These are phyloP conservation scores for Kodamaea derodonti DNA, from an alignment of 1,139 yeast genomes.

Conservation along the genomic window DNA sequence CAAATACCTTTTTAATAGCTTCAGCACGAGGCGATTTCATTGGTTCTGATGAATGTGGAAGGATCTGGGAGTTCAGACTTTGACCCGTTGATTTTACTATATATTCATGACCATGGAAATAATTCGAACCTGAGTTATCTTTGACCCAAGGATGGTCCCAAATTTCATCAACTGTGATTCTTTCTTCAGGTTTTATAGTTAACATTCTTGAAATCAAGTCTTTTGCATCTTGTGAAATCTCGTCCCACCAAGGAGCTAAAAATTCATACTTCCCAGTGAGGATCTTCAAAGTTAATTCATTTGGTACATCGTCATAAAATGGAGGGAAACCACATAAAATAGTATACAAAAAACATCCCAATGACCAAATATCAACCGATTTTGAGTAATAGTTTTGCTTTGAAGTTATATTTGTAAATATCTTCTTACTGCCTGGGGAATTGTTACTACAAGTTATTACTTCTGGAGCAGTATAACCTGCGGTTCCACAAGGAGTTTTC, in stretches of 20 bases:
- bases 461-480: conserved; percentile 92
- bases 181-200: conserved; percentile 56
- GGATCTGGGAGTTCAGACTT: no score
- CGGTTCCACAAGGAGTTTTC: conserved; percentile 87
- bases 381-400: conserved; percentile 81
- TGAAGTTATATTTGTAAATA: conserved; percentile 18
- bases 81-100: conserved; percentile 5
- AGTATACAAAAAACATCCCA: conserved; percentile 90
- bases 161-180: conserved; percentile 63
- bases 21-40: conserved; percentile 32
- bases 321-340: conserved; percentile 95
- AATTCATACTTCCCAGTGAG: conserved; percentile 80
- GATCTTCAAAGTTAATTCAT: conserved; percentile 76
- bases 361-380: conserved; percentile 94
- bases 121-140: conserved; percentile 4
- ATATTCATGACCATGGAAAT: conserved; percentile 6
- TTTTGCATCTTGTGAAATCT: conserved; percentile 75
- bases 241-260: conserved; percentile 97
- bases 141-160: conserved; percentile 50
- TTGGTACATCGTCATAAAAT: conserved; percentile 84
- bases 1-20: conserved; percentile 45
- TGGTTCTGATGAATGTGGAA: conserved; percentile 6
- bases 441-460: conserved; percentile 50
- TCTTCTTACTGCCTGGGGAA: conserved; percentile 7
- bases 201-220: conserved; percentile 51